A percentile compares a stretch with the other conserved stretches of the same genome.
phyloP scores from a whole-genome alignment of 2,329 filamentous ascomycete genomes.

The Chalaropsis thielavioides region DNA sequence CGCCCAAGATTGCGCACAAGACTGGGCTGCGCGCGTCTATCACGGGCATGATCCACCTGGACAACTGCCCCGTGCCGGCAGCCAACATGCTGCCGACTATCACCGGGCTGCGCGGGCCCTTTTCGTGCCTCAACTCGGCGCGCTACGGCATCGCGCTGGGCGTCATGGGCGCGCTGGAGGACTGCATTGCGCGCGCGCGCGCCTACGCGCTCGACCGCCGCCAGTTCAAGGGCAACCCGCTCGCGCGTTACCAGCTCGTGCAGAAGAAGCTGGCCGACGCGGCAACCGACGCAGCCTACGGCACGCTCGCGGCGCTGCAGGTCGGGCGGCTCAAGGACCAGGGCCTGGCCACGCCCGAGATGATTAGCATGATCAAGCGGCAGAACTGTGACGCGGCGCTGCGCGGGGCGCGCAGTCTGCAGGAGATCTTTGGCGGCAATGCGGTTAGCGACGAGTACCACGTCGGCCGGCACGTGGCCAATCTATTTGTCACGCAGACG shows the following conservation, averaged over 20 bases:
- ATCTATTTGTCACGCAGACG: slow-evolving; percentile 92
- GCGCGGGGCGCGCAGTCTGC: slow-evolving; percentile 61
- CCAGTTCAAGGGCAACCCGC: slow-evolving; percentile 90
- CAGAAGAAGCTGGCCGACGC: slow-evolving; percentile 98
- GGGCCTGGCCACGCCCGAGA: slow-evolving; percentile 77
- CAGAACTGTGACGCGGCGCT: slow-evolving; percentile 93
- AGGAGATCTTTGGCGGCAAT: slow-evolving; percentile 95
- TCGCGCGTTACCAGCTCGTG: slow-evolving; percentile 90
- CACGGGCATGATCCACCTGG: slow-evolving; percentile 95
- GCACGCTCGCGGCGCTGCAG: slow-evolving; percentile 77
- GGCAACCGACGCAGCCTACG: slow-evolving; percentile 76
- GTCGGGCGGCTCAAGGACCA: slow-evolving; percentile 87
- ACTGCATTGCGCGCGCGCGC: slow-evolving; percentile 67
- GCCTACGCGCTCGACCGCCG: slow-evolving; percentile 83
- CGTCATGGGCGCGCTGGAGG: slow-evolving; percentile 84
- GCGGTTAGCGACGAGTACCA: slow-evolving; percentile 96
- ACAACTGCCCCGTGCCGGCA: slow-evolving; percentile 73
- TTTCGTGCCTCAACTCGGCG: slow-evolving; percentile 86
- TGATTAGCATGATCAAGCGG: slow-evolving; percentile 93
- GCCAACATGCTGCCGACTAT: slow-evolving; percentile 90
- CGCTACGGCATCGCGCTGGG: slow-evolving; percentile 89
- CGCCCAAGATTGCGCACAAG: slow-evolving; percentile 87
- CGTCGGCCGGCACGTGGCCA: slow-evolving; percentile 88
- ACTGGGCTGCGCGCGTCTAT: slow-evolving; percentile 84
- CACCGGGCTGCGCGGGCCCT: slow-evolving; percentile 76